phyloP scores from a whole-genome alignment of 2,329 filamentous ascomycete genomes.

The Stachybotrys chartarum region DNA sequence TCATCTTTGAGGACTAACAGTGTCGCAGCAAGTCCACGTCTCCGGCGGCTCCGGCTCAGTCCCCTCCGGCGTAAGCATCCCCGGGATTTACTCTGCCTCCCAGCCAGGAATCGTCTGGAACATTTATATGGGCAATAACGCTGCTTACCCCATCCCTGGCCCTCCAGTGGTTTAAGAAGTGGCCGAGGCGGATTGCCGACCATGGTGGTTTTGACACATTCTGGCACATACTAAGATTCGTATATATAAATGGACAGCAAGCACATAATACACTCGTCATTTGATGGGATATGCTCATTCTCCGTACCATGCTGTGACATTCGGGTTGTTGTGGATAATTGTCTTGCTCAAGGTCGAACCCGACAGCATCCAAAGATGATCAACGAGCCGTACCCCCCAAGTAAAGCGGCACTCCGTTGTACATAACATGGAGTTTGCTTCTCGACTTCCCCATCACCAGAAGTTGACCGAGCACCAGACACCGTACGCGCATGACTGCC shows the following conservation, averaged over 20 bases:
- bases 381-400: too few relatives aligned
- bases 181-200: not conserved
- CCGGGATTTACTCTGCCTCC: not conserved
- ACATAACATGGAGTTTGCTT: too few relatives aligned
- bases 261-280: not conserved
- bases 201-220: not conserved
- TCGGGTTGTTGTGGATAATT: too few relatives aligned
- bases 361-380: too few relatives aligned
- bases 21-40: not conserved
- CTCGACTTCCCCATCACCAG: too few relatives aligned
- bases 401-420: too few relatives aligned
- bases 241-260: not conserved
- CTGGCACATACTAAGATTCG: not conserved
- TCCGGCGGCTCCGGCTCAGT: conserved; percentile 1
- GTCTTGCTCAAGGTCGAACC: too few relatives aligned
- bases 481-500: too few relatives aligned
- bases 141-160: not conserved
- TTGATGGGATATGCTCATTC: too few relatives aligned
- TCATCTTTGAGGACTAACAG: not conserved
- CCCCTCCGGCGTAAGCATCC: not conserved
- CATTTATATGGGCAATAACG: not conserved
- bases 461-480: too few relatives aligned
- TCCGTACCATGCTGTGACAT: too few relatives aligned
- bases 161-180: not conserved
- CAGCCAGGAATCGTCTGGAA: not conserved